These are phyloP conservation scores for Catenaria anguillulae DNA, from an alignment of 371 early-diverging fungal genomes.

Conservation along the genomic window DNA sequence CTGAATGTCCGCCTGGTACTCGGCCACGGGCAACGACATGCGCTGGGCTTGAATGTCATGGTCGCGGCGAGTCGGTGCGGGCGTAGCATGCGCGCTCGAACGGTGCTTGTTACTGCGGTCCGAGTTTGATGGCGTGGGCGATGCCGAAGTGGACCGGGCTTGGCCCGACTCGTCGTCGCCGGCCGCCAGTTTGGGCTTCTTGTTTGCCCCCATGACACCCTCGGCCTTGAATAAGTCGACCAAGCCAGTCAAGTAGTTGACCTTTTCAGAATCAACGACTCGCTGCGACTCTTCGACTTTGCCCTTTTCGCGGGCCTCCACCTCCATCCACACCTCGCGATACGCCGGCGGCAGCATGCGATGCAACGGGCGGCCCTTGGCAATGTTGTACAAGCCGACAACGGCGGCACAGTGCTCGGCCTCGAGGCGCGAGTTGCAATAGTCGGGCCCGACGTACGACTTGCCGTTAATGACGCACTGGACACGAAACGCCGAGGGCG, in stretches of 20 bases:
- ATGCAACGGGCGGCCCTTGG: constrained; percentile 27
- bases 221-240: constrained; percentile 7
- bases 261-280: constrained; percentile 12
- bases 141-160: no score
- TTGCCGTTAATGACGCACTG: not conserved
- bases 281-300: constrained; percentile 20
- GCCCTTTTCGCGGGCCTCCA: constrained; percentile 30
- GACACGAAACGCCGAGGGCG: constrained; percentile 2
- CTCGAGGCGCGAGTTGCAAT: constrained; percentile 16
- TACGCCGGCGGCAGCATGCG: constrained; percentile 40
- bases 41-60: constrained; percentile 33
- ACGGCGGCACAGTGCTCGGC: constrained; percentile 46
- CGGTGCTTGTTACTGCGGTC: not conserved
- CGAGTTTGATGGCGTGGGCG: no score
- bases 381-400: constrained; percentile 3
- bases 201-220: not conserved
- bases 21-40: constrained; percentile 40
- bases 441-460: constrained; percentile 8
- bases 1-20: constrained; percentile 39
- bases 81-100: constrained; percentile 14
- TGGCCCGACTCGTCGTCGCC: constrained; percentile 7
- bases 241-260: constrained; percentile 19
- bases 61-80: constrained; percentile 20
- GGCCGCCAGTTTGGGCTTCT: no score
- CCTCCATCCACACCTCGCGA: constrained; percentile 48